Evolutionary conservation across 495 filamentous ascomycete species (phyloP).

Genomic region (Neurospora sp.): DNA sequence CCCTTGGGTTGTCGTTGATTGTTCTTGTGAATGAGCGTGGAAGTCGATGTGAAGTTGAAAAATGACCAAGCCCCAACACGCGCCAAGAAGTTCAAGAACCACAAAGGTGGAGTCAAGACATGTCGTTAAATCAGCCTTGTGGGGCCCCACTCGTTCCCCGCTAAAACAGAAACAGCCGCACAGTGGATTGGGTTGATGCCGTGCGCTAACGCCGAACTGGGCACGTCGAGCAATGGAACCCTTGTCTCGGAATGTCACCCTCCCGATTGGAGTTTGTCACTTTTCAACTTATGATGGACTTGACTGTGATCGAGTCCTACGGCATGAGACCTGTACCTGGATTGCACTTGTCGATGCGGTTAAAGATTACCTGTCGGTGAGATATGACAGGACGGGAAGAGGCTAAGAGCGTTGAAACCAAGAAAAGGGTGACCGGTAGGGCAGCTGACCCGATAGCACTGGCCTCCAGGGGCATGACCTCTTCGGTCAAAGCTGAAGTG

Average conservation of each 20-base stretch:
- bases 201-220: neutral
- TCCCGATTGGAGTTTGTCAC: neutral
- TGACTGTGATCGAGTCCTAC: neutral
- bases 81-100: neutral
- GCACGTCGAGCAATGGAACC: neutral
- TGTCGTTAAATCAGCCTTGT: neutral
- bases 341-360: neutral
- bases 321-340: neutral
- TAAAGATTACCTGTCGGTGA: neutral
- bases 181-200: neutral
- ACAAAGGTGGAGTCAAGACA: neutral
- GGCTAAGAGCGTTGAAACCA: neutral
- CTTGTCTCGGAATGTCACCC: neutral
- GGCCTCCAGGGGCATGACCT: neutral
- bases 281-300: neutral
- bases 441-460: neutral
- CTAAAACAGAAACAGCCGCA: neutral
- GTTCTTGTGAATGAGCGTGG: neutral
- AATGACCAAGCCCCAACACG: neutral
- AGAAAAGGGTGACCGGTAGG: neutral
- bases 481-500: neutral
- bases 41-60: neutral
- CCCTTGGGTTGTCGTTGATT: neutral
- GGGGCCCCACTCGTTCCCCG: neutral
- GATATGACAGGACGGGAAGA: neutral